phyloP scores from a whole-genome alignment of 768 basidiomycete genomes.

The Tremella fuciformis region DNA sequence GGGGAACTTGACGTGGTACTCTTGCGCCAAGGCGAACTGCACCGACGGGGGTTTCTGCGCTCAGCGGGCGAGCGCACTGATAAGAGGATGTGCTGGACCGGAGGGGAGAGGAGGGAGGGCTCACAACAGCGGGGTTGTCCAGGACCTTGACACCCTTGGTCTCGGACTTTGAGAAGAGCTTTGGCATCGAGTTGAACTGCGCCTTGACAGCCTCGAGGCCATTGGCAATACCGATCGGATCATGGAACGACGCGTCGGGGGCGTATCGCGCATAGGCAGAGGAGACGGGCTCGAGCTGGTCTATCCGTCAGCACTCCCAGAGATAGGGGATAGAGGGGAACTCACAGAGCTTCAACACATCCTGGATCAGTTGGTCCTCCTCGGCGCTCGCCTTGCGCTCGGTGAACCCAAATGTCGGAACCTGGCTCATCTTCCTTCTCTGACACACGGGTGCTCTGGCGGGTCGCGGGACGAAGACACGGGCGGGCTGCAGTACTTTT shows the following conservation, averaged over 20 bases:
- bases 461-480: background rate
- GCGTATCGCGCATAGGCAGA: constrained; percentile 41
- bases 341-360: constrained; percentile 45
- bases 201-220: constrained; percentile 41
- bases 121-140: constrained; percentile 45
- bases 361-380: constrained; percentile 39
- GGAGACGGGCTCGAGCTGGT: constrained; percentile 43
- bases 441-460: too few relatives aligned
- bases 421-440: background rate
- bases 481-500: background rate
- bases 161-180: constrained; percentile 35
- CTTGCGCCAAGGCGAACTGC: constrained; percentile 41
- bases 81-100: constrained; percentile 2
- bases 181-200: constrained; percentile 46
- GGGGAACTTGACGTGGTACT: constrained; percentile 38
- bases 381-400: constrained; percentile 34
- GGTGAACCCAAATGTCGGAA: constrained; percentile 35
- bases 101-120: constrained; percentile 12
- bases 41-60: constrained; percentile 46
- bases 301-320: constrained; percentile 15
- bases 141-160: constrained; percentile 39
- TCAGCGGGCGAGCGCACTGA: background rate
- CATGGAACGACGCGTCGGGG: constrained; percentile 39
- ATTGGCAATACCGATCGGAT: constrained; percentile 47
- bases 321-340: background rate